Conservation (phyloP, 2,329 filamentous ascomycete species). For the Tympanopsis confertula region DNA sequence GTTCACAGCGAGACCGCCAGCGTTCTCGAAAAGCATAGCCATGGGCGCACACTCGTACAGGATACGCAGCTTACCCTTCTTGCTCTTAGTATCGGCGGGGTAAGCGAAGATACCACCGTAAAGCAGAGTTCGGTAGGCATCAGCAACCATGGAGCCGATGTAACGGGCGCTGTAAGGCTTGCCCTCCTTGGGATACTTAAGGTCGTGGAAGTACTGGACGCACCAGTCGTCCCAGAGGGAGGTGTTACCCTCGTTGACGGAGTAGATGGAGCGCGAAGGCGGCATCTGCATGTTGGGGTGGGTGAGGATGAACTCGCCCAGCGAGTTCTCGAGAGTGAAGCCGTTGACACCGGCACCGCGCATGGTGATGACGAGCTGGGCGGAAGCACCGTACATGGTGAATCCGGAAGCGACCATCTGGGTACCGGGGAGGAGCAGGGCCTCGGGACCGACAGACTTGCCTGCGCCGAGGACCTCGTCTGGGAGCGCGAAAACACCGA, state of each 20-base stretch:
- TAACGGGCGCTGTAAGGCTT: constrained; percentile 88
- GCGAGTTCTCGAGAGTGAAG: constrained; percentile 91
- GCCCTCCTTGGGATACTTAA: constrained; percentile 48
- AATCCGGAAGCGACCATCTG: constrained; percentile 93
- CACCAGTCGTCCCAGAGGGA: constrained; percentile 88
- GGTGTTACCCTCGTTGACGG: constrained; percentile 96
- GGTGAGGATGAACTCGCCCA: constrained; percentile 97
- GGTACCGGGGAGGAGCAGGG: constrained; percentile 78
- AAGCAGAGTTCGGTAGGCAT: constrained; percentile 87
- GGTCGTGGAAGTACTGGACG: constrained; percentile 75
- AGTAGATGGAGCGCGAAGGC: constrained; percentile 75
- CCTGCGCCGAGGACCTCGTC: constrained; percentile 33
- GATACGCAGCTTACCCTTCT: constrained; percentile 95
- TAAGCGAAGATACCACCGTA: constrained; percentile 98
- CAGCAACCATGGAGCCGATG: constrained; percentile 96
- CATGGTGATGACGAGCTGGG: constrained; percentile 96
- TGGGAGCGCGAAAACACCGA: constrained; percentile 80
- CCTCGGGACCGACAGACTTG: constrained; percentile 64
- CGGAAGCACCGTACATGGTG: constrained; percentile 98
- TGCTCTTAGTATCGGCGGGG: constrained; percentile 93
- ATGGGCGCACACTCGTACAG: constrained; percentile 97
- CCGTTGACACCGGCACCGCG: constrained; percentile 84
- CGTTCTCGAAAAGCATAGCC: constrained; percentile 98
- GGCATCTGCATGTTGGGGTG: constrained; percentile 91
- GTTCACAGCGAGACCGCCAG: constrained; percentile 84